Evolutionary conservation across 495 filamentous ascomycete genomes (phyloP), one percentile per base, ranked within the genome.

Genomic region (Aspergillus panamensis): DNA sequence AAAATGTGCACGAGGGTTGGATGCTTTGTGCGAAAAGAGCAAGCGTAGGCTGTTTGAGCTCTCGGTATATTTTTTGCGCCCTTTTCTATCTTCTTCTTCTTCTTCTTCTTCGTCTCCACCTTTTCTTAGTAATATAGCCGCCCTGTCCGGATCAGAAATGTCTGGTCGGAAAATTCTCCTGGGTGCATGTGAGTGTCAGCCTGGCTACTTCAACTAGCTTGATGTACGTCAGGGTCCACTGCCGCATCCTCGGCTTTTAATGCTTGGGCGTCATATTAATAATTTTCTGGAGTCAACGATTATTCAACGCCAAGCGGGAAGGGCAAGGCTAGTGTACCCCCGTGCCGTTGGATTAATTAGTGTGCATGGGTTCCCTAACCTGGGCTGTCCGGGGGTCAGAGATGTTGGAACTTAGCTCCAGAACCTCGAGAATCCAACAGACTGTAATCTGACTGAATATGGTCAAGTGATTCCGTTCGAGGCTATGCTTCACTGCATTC

Each of bases 191-290:
- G 2, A 25, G 25, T 30, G 55, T 57, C 25, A 29, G 33, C 6
- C 25, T 13, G 31, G 37, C 21, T 25, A 14, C 37, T 39, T 25
- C 55, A 29, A 25, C 9, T 42, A 37, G 21, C 20, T 31, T 0
- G 17, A 35, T 45, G 53, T 13, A 20, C 31, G 55, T 50, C 21
- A 50, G 33, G 45, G 19, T 49, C 45, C 54, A 25, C 48, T 21
- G 39, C 37, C 25, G 31, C 37, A 44, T 51, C 48, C 21, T 48
- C 56, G 48, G 35, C 49, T 42, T 37, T 51, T 39, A 52, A 52
- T 29, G 42, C 48, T 43, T 51, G 30, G 45, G 45, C 32, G 35
- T 25, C 30, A 20, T 16, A 16, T 25, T 25, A 25, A 2, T 25
- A 5, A 25, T 29, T 8, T 35, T 13, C 33, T 35, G 33, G 33